Base-by-base conservation (phyloP, 257 asterid genomes). In the Parsonsia alboflavescens region DNA sequence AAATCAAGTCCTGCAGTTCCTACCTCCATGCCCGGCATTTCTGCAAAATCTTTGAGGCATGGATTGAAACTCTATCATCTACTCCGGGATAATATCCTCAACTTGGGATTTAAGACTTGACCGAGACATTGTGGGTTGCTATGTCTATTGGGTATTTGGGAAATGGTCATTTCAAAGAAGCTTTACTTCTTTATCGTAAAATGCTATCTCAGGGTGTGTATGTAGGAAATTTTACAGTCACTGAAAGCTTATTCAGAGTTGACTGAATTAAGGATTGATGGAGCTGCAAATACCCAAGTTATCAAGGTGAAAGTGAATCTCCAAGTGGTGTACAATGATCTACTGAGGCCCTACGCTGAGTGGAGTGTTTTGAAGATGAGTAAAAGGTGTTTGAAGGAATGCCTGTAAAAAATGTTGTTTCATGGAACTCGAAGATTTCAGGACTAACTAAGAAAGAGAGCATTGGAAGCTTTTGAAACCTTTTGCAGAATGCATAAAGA, bases 321-420 rank as follows among this genome's bases (percentile, higher is more conserved):
- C 80, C 89, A 85, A 73, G 89, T 87, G 75, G 89, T 85, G 73
- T 76, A 82, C 64, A 80, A 85, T 85, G 84, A 84, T 33, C 77
- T 87, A 10, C 75, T 87, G 85, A 78, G 79, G 67, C 49, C 85
- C 66, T 87, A 87, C 64, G 67, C 58, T 0, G 85, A 83, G 63
- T 82, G 84, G 45, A 88, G 88, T 67, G 77, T 61, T 86, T 76
- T 66, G 83, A 77, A 2, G 87, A 77, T 24, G 85, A 77, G 26
- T 15, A 79, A 12, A 77, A 63, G 74, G 68, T 85, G 84, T 88
- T 88, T 73, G 89, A 85, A 54, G 73, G 75, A 48, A 88, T 88
- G 90, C 87, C 89, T 19, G 78, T 64, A 28, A 80, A 88, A 81
- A 79, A 88, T 84, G 76, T 85, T 41, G 85, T 76, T 1, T 82